Conservation (phyloP, 805 yeast species). For the Torulaspora microellipsoides region DNA sequence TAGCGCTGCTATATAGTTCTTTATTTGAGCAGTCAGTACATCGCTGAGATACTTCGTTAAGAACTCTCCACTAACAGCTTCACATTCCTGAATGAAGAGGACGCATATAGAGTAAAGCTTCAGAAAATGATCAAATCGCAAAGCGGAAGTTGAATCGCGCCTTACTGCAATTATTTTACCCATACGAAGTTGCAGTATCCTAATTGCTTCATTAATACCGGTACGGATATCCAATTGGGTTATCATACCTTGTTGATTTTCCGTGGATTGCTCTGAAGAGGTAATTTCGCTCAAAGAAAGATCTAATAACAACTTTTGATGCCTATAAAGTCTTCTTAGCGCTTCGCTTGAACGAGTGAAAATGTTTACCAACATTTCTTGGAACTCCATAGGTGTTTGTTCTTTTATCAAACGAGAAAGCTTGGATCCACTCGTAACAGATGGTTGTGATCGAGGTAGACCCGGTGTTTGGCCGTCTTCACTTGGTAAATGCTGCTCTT, state of each 20-base stretch:
- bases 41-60: slow-evolving; percentile 58
- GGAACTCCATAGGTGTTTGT: slow-evolving; percentile 71
- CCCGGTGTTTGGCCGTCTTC: slow-evolving; percentile 8
- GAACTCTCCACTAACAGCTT: slow-evolving; percentile 67
- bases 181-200: slow-evolving; percentile 67
- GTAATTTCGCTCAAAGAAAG: slow-evolving; percentile 49
- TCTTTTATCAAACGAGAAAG: slow-evolving; percentile 51
- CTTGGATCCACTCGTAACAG: slow-evolving; percentile 36
- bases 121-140: slow-evolving; percentile 58
- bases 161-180: slow-evolving; percentile 75
- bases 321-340: slow-evolving; percentile 65
- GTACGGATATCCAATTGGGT: slow-evolving; percentile 62
- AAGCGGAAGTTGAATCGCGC: slow-evolving; percentile 58
- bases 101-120: slow-evolving; percentile 61
- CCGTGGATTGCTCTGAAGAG: slow-evolving; percentile 29
- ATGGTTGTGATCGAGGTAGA: slow-evolving; percentile 16
- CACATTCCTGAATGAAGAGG: slow-evolving; percentile 77
- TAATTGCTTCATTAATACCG: slow-evolving; percentile 63
- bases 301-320: slow-evolving; percentile 75
- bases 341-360: slow-evolving; percentile 67
- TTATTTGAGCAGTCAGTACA: slow-evolving; percentile 61
- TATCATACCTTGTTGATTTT: slow-evolving; percentile 36
- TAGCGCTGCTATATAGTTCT: slow-evolving; percentile 50
- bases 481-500: slow-evolving; percentile 26
- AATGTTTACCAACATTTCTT: slow-evolving; percentile 57